These are phyloP conservation scores for Bertia moriformis DNA, from an alignment of 2,329 filamentous ascomycete species.

Conservation along the genomic window DNA sequence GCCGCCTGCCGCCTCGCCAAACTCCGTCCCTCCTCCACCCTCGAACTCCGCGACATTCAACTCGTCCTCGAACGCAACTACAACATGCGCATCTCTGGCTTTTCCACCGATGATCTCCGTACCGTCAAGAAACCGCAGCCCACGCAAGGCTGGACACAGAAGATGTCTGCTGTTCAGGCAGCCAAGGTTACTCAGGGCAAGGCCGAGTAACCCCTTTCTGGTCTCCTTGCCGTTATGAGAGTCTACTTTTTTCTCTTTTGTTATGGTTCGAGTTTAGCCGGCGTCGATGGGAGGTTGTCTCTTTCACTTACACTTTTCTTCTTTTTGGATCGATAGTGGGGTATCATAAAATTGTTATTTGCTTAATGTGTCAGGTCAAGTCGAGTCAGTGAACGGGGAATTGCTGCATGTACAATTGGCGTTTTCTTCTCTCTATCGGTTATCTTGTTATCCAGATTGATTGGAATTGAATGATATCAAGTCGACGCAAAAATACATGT, in stretches of 20 bases:
- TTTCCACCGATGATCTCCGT: slow-evolving; percentile 56
- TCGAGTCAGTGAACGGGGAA: too few relatives aligned
- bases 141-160: slow-evolving; percentile 53
- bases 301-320: too few relatives aligned
- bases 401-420: too few relatives aligned
- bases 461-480: too few relatives aligned
- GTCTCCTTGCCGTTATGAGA: not conserved
- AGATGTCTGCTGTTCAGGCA: slow-evolving; percentile 61
- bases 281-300: too few relatives aligned
- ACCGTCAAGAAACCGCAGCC: slow-evolving; percentile 60
- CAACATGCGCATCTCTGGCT: slow-evolving; percentile 56
- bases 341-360: too few relatives aligned
- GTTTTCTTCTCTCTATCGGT: too few relatives aligned
- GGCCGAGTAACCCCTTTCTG: slow-evolving; percentile 6
- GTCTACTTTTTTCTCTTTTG: not conserved
- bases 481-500: too few relatives aligned
- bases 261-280: too few relatives aligned
- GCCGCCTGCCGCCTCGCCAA: slow-evolving; percentile 59
- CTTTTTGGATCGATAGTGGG: too few relatives aligned
- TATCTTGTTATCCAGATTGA: too few relatives aligned
- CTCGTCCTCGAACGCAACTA: slow-evolving; percentile 47
- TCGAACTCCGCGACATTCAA: slow-evolving; percentile 50
- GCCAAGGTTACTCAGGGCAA: slow-evolving; percentile 36
- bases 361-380: too few relatives aligned
- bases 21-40: slow-evolving; percentile 48